These are phyloP conservation scores for Arbutus unedo DNA, from an alignment of 148 eudicot species.

Conservation along the genomic window DNA sequence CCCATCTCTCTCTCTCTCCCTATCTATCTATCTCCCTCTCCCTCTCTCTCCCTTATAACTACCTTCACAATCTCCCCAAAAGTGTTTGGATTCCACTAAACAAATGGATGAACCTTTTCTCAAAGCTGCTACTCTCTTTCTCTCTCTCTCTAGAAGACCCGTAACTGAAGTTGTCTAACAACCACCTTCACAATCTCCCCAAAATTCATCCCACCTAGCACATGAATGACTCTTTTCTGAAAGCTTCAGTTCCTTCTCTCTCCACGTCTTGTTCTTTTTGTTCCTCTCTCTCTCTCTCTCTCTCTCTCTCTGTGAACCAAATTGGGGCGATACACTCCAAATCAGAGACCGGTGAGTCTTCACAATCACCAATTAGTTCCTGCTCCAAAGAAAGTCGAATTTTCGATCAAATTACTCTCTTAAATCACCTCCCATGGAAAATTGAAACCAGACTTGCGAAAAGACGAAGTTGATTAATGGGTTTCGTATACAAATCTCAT, in stretches of 20 bases:
- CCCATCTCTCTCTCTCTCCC: conserved; percentile 52
- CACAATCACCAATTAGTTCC: background rate
- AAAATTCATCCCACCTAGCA: background rate
- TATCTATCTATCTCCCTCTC: conserved; percentile 18
- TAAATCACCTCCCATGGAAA: background rate
- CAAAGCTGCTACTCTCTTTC: background rate
- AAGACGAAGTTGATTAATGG: background rate
- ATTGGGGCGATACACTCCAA: background rate
- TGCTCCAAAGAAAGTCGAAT: conserved; percentile 6
- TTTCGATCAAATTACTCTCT: conserved; percentile 4
- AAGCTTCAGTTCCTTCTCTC: conserved; percentile 17
- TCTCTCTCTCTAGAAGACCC: background rate
- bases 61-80: background rate
- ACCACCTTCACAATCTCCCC: background rate
- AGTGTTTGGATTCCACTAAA: background rate
- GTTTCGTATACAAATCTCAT: background rate
- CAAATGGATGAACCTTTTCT: background rate
- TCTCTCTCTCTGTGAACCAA: background rate
- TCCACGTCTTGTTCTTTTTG: background rate
- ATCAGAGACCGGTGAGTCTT: background rate
- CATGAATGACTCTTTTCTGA: background rate
- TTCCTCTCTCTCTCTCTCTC: conserved; percentile 19
- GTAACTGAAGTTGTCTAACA: background rate
- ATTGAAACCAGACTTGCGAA: background rate
- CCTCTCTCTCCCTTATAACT: background rate